A percentile compares a stretch with the other conserved stretches of the same genome.
phyloP scores from a whole-genome alignment of 2,329 filamentous ascomycete genomes.

The Oidium heveae region DNA sequence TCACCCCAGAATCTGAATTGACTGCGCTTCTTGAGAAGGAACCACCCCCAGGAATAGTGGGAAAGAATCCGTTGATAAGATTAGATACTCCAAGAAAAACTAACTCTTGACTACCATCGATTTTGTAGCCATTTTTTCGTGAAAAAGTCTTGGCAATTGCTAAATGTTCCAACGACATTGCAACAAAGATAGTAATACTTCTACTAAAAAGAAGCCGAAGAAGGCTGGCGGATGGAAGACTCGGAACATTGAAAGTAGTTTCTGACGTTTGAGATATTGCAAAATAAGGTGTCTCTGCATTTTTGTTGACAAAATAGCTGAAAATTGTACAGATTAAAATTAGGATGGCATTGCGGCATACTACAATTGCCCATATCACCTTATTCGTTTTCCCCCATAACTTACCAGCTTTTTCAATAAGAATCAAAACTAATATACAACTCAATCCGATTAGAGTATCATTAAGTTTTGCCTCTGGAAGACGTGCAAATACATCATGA shows the following conservation, averaged over 20 bases:
- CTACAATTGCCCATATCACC: slow-evolving; percentile 31
- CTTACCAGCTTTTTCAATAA: slow-evolving; percentile 24
- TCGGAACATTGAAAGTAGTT: slow-evolving; percentile 27
- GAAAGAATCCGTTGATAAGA: slow-evolving; percentile 38
- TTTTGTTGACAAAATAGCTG: slow-evolving; percentile 33
- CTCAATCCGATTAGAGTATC: slow-evolving; percentile 32
- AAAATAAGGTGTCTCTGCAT: slow-evolving; percentile 16
- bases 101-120: slow-evolving; percentile 39
- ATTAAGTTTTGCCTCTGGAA: slow-evolving; percentile 24
- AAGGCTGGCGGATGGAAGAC: slow-evolving; percentile 21
- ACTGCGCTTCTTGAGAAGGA: slow-evolving; percentile 43
- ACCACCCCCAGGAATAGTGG: slow-evolving; percentile 34
- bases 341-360: slow-evolving; percentile 33
- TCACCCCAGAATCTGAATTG: slow-evolving; percentile 37
- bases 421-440: slow-evolving; percentile 27
- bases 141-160: slow-evolving; percentile 38
- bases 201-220: slow-evolving; percentile 27
- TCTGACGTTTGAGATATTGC: slow-evolving; percentile 30
- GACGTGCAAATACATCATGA: slow-evolving; percentile 28
- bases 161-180: slow-evolving; percentile 27
- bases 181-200: slow-evolving; percentile 29
- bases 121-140: slow-evolving; percentile 33
- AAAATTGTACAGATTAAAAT: slow-evolving; percentile 37
- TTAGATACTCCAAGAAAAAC: slow-evolving; percentile 36
- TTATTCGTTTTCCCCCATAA: slow-evolving; percentile 32